These are phyloP conservation scores for Neopestalotiopsis rosae DNA, from an alignment of 2,329 filamentous ascomycete genomes.

Conservation along the genomic window DNA sequence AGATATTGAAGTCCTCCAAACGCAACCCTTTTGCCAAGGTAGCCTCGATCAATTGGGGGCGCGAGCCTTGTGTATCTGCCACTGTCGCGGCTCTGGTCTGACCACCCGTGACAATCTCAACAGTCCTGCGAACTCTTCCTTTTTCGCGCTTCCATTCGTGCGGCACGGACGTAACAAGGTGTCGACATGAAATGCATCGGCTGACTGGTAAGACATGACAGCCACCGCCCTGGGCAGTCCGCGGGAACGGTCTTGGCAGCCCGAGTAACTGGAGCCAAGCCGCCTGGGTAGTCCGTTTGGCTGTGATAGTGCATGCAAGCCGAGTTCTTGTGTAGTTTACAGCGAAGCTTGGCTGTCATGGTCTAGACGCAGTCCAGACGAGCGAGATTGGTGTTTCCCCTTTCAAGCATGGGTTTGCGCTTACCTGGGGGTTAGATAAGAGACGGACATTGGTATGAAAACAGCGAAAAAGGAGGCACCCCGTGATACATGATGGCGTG, in stretches of 20 bases:
- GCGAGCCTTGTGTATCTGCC: background rate
- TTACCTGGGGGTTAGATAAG: background rate
- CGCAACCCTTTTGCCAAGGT: background rate
- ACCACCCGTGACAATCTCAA: background rate
- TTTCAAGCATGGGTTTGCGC: background rate
- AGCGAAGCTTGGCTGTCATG: conserved; percentile 5
- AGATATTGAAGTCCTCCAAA: background rate
- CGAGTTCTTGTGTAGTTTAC: background rate
- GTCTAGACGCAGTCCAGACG: background rate
- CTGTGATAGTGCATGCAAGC: conserved; percentile 5
- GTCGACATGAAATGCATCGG: background rate
- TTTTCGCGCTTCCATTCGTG: background rate
- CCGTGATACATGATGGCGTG: background rate
- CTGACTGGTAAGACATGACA: background rate
- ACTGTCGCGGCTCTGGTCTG: background rate
- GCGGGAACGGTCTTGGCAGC: conserved; percentile 1
- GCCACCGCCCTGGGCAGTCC: background rate
- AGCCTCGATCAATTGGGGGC: background rate
- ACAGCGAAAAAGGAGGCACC: background rate
- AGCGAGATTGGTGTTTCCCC: background rate
- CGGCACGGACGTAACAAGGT: background rate
- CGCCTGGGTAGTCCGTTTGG: background rate
- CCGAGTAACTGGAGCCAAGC: conserved; percentile 10
- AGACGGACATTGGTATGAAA: background rate
- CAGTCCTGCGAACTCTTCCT: background rate